A percentile compares a stretch with the other conserved stretches of the same genome.
These are phyloP conservation scores for Chlorencoelia australis DNA, from an alignment of 2,329 filamentous ascomycete species.

Conservation along the genomic window DNA sequence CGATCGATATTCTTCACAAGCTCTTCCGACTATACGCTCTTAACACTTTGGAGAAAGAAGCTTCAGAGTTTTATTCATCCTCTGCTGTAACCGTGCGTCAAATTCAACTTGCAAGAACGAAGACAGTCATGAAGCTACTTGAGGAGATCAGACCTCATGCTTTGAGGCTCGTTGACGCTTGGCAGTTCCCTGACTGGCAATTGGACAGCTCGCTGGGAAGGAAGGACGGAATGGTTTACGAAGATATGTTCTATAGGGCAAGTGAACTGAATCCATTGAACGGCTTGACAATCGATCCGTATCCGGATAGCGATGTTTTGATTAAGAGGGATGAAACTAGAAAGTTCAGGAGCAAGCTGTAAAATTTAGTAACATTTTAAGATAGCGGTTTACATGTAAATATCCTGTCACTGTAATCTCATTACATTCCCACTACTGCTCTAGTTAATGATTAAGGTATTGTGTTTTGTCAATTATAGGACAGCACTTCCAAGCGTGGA, in stretches of 20 bases:
- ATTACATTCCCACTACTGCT: no score
- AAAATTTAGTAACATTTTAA: no score
- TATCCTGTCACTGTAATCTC: no score
- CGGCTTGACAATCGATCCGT: conserved; percentile 60
- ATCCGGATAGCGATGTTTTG: conserved; percentile 51
- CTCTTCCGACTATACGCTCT: conserved; percentile 57
- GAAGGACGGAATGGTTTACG: conserved; percentile 66
- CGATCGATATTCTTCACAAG: conserved; percentile 49
- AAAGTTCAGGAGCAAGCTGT: conserved; percentile 41
- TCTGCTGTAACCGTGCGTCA: conserved; percentile 61
- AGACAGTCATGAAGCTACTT: conserved; percentile 57
- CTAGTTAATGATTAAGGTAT: no score
- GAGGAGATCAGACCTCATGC: conserved; percentile 66
- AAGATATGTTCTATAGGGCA: conserved; percentile 65
- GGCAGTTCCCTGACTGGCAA: conserved; percentile 72
- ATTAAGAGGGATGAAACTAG: conserved; percentile 48
- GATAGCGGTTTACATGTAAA: no score
- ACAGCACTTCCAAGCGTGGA: no score
- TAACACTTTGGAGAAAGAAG: conserved; percentile 58
- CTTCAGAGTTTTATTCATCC: conserved; percentile 62
- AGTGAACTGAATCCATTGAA: conserved; percentile 67
- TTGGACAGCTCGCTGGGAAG: conserved; percentile 62
- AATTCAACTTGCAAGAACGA: conserved; percentile 58
- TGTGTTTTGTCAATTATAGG: no score
- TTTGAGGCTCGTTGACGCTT: conserved; percentile 59